Evolutionary conservation across 768 basidiomycete species (phyloP), one percentile per base, ranked within the genome.

Genomic region (Boletus rubroflammeus): DNA sequence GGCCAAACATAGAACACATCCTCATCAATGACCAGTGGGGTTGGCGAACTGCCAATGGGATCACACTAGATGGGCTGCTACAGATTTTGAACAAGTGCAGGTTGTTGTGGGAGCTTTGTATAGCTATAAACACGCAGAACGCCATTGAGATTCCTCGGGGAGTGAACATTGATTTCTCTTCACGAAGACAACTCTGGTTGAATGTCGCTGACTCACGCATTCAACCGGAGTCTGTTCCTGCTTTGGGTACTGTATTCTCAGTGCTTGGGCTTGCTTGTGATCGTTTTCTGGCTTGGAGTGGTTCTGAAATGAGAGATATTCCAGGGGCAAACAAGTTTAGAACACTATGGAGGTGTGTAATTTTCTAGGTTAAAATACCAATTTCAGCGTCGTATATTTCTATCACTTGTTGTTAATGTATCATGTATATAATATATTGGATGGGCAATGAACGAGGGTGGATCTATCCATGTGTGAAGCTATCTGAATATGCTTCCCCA

Each of bases 11-110:
- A 5, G 34, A 47, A 7, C 32, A 31, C 1, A 26, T 63, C 28
- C 4, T 47, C 31, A 39, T 62, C 44, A 54, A 62, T 31, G 47
- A 54, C 23, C 35, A 50, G 3, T 56, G 49, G 54, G 57, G 55
- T 10, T 63, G 57, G 55, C 21, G 51, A 6, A 46, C 36, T 1
- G 1, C 39, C 3, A 11, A 15, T 0, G 57, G 53, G 17, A 44
- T 62, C 54, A 52, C 55, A 11, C 34, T 56, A 8, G 25, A 13
- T 7, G 51, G 57, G 21, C 47, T 62, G 5, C 13, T 31, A 15
- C 45, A 19, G 23, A 19, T 59, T 2, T 10, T 59, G 17, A 34
- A 35, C 2, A 21, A 38, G n/a, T 60, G 50, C 19, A 17, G 7
- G n/a, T 7, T 2, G 3, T 28, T 52, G 25, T 41, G 35, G n/a